Evolutionary conservation across 2,329 filamentous ascomycete genomes (phyloP).

Genomic region (Penicillium verrucosum): DNA sequence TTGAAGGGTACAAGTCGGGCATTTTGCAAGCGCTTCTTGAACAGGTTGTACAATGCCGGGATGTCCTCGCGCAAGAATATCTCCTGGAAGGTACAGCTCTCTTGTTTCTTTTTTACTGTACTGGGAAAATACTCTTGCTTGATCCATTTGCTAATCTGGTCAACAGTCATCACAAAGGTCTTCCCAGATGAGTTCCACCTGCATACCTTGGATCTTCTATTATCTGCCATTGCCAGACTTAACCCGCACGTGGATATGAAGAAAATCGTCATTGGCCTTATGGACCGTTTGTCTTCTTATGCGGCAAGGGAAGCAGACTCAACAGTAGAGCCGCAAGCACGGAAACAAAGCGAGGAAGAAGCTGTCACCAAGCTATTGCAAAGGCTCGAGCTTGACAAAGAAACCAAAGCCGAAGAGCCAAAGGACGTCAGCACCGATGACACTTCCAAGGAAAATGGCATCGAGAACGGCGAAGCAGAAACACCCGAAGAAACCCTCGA

Average conservation of each 20-base stretch:
- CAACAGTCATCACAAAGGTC: conserved; percentile 86
- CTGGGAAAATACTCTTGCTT: background rate
- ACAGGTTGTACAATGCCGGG: conserved; percentile 95
- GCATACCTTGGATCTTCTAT: conserved; percentile 91
- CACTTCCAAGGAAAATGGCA: conserved; percentile 34
- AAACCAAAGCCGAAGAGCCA: conserved; percentile 49
- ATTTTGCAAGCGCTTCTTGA: conserved; percentile 88
- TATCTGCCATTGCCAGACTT: conserved; percentile 85
- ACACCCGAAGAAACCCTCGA: conserved; percentile 27
- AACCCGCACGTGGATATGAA: conserved; percentile 98
- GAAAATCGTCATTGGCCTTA: conserved; percentile 93
- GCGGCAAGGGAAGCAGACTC: conserved; percentile 81
- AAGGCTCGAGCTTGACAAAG: conserved; percentile 64
- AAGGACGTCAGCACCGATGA: conserved; percentile 35
- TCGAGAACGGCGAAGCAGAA: conserved; percentile 37
- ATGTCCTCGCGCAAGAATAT: conserved; percentile 96
- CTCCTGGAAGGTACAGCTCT: conserved; percentile 68
- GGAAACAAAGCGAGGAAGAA: conserved; percentile 76
- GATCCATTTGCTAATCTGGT: conserved; percentile 25
- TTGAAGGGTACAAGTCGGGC: conserved; percentile 87
- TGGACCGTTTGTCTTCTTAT: conserved; percentile 93
- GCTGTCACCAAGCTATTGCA: conserved; percentile 75
- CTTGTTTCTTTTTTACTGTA: background rate
- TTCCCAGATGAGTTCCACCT: conserved; percentile 98
- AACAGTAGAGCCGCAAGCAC: conserved; percentile 67